phyloP scores from a whole-genome alignment of 73 alveolate species.

The Paramecium octaurelia region DNA sequence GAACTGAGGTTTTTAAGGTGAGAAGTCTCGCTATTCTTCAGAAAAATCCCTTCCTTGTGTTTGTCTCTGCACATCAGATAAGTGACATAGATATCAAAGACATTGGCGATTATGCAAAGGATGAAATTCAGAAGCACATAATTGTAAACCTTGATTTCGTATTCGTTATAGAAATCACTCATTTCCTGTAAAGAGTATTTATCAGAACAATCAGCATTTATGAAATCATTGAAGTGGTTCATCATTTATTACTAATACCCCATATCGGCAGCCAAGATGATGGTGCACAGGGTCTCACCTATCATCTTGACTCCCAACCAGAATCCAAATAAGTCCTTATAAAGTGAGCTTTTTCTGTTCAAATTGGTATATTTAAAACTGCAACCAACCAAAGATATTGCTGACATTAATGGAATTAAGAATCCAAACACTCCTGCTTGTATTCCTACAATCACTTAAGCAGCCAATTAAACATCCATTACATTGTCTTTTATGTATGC shows the following conservation, averaged over 20 bases:
- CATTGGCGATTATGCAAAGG: not conserved
- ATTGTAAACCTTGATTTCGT: not conserved
- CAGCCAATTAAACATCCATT: not conserved
- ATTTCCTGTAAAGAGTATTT: not conserved
- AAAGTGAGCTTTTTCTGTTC: not conserved
- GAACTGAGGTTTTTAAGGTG: not conserved
- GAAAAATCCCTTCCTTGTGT: not conserved
- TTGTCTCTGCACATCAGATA: slow-evolving; percentile 12
- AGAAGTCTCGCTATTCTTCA: not conserved
- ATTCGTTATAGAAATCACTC: not conserved
- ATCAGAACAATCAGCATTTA: slow-evolving; percentile 22
- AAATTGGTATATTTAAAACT: not conserved
- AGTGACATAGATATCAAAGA: not conserved
- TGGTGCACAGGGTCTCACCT: not conserved
- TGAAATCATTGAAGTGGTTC: not conserved
- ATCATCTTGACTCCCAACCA: slow-evolving; percentile 17
- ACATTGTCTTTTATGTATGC: not conserved
- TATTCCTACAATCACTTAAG: not conserved
- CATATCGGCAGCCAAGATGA: not conserved
- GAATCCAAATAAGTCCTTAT: not conserved
- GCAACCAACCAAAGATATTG: slow-evolving; percentile 1
- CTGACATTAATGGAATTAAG: slow-evolving; percentile 4
- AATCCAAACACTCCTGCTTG: slow-evolving; percentile 19
- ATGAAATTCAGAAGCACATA: not conserved
- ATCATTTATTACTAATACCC: not conserved